Evolutionary conservation across 164 flowering plant genomes (phyloP), one percentile per base, ranked within the genome.

Genomic region (Pachysandra terminalis): DNA sequence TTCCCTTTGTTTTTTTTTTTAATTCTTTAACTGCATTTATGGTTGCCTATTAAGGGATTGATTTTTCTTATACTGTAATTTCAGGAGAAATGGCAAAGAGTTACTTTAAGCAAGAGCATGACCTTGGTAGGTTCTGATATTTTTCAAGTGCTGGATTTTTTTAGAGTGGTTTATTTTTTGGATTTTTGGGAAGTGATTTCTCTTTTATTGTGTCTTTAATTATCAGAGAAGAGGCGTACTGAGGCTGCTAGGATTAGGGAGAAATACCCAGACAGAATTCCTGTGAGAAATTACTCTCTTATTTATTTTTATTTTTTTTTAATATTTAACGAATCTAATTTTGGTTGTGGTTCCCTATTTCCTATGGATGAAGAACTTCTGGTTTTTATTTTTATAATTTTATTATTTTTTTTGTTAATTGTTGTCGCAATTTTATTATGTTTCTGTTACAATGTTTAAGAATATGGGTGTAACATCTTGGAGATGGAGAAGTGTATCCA

Each of bases 241-340:
- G 96, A 86, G 79, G 92, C 92, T 73, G 84, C 87, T 52, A 77
- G 96, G 64, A 87, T 89, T 56, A 88, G 91, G 77, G 96, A 86
- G 81, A 88, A 90, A 71, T 91, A 91, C 73, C 90, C 97, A 1
- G 97, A 91, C 66, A 85, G 96, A 59, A 87, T 91, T 78, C 97
- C 97, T 72, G 97, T 91, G 75, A 84, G 91, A 73, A 70, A 64
- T 59, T 1, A 16, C 3, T 9, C 5, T 59, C 16, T 32, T 7
- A 32, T 32, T n/a, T n/a, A n/a, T n/a, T n/a, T n/a, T n/a, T n/a
- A n/a, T n/a, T n/a, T n/a, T n/a, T n/a, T n/a, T n/a, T n/a, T n/a
- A n/a, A n/a, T n/a, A n/a, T n/a, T n/a, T n/a, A n/a, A n/a, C n/a
- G n/a, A n/a, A n/a, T n/a, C n/a, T n/a, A n/a, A n/a, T n/a, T n/a